These are phyloP conservation scores for Suillus tomentosus DNA, from an alignment of 768 basidiomycete genomes.

Conservation along the genomic window DNA sequence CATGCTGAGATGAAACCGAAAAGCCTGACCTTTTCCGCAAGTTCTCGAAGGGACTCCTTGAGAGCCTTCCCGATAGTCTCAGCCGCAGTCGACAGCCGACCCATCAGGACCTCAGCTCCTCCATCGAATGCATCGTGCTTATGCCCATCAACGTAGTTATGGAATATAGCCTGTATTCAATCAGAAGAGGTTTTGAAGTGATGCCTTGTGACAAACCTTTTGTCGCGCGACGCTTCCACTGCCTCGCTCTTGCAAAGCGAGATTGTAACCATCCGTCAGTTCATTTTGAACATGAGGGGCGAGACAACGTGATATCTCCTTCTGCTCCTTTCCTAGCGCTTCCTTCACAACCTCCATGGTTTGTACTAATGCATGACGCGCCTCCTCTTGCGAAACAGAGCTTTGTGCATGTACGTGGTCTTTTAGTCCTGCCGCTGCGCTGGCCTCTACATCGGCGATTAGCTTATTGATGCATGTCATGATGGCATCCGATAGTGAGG, in stretches of 20 bases:
- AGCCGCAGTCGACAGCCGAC: conserved; percentile 46
- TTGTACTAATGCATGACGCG: conserved; percentile 48
- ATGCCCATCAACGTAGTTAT: conserved; percentile 40
- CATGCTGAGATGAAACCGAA: conserved; percentile 16
- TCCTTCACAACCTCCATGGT: conserved; percentile 50
- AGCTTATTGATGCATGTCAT: conserved; percentile 42
- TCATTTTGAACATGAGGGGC: conserved; percentile 57
- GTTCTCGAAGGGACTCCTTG: conserved; percentile 44
- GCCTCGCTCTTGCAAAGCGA: conserved; percentile 56
- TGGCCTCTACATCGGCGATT: conserved; percentile 51
- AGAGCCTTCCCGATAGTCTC: conserved; percentile 53
- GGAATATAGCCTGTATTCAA: conserved; percentile 47
- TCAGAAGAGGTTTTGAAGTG: conserved; percentile 7
- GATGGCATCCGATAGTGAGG: conserved; percentile 44
- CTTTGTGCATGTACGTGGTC: conserved; percentile 54
- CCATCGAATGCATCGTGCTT: conserved; percentile 56
- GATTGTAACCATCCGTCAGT: conserved; percentile 52
- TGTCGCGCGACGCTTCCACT: conserved; percentile 59
- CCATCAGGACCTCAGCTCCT: conserved; percentile 53
- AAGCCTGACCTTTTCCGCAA: conserved; percentile 55
- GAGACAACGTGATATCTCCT: conserved; percentile 59
- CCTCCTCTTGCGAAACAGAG: conserved; percentile 53
- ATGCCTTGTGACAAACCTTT: conserved; percentile 42
- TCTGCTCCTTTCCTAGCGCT: conserved; percentile 54
- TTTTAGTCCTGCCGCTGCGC: conserved; percentile 52